Evolutionary conservation across 495 filamentous ascomycete species (phyloP).

Genomic region (Hyphodiscus hymeniophilus): DNA sequence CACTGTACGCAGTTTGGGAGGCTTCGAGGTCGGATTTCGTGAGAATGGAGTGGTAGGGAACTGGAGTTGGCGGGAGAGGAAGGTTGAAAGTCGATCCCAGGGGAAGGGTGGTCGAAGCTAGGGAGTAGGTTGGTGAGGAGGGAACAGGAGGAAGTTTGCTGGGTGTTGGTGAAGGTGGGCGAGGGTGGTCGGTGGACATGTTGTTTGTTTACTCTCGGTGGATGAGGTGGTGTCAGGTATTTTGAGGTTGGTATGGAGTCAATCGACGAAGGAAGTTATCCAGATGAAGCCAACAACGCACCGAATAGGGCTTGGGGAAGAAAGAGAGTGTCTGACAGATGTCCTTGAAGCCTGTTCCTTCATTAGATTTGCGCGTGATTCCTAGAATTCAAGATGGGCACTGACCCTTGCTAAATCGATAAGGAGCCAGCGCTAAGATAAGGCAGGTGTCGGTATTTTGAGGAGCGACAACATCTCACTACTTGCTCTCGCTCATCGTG

Average conservation of each 20-base stretch:
- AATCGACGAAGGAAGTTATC: background rate
- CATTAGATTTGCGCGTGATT: background rate
- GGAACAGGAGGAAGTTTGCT: slow-evolving; percentile 45
- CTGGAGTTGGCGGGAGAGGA: slow-evolving; percentile 44
- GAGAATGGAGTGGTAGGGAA: slow-evolving; percentile 45
- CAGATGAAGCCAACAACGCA: background rate
- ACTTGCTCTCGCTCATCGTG: background rate
- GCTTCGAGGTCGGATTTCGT: slow-evolving; percentile 51
- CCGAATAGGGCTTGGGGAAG: background rate
- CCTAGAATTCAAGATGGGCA: background rate
- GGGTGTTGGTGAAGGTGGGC: slow-evolving; percentile 37
- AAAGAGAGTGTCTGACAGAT: background rate
- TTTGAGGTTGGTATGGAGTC: no score
- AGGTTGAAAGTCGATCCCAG: slow-evolving; percentile 44
- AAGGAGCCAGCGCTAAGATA: background rate
- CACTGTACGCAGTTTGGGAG: slow-evolving; percentile 51
- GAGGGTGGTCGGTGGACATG: slow-evolving; percentile 7
- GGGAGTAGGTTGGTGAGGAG: slow-evolving; percentile 49
- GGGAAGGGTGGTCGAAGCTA: slow-evolving; percentile 51
- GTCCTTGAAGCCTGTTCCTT: background rate
- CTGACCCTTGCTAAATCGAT: background rate
- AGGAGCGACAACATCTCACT: background rate
- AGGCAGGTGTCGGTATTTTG: background rate
- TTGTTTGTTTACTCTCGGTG: slow-evolving; percentile 3
- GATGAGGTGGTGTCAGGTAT: background rate